Percentiles rank a stretch among this genome's conserved stretches.
Evolutionary conservation across 73 alveolate species (phyloP).

Genomic region (Symbiodinium pilosum): DNA sequence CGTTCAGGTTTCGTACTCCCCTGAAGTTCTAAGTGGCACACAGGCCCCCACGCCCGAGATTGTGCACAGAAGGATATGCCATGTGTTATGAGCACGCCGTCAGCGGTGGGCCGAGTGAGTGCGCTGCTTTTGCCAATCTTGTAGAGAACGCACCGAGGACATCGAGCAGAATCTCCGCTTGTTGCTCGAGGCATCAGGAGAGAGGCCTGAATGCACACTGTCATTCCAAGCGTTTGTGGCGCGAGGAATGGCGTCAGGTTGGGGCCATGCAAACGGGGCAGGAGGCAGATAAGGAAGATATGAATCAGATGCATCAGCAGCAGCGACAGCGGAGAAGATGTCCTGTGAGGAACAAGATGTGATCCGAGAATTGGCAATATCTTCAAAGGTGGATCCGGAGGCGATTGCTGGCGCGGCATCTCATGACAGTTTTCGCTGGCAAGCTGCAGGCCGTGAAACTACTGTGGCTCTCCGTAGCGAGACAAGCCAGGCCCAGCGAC

Average conservation of each 20-base stretch:
- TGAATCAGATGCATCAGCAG: not conserved
- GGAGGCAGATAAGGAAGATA: not conserved
- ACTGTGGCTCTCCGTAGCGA: conserved; percentile 75
- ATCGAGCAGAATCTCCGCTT: not conserved
- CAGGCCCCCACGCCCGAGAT: conserved; percentile 88
- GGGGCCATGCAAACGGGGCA: conserved; percentile 63
- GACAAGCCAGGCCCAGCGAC: conserved; percentile 22
- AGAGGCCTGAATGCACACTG: not conserved
- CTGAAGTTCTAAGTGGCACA: too few species aligned
- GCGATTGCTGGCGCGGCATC: not conserved
- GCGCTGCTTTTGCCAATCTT: not conserved
- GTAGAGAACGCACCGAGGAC: not conserved
- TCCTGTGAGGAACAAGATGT: conserved; percentile 84
- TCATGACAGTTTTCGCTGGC: too few species aligned
- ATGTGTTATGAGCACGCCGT: not conserved
- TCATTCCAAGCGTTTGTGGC: too few species aligned
- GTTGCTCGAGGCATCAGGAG: not conserved
- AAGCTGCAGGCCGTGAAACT: conserved; percentile 52
- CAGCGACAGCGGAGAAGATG: not conserved
- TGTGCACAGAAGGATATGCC: conserved; percentile 29
- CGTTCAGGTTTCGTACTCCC: too few species aligned
- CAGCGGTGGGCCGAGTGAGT: not conserved
- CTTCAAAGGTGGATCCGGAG: conserved; percentile 42
- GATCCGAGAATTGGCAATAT: conserved; percentile 7
- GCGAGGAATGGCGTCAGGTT: conserved; percentile 68